phyloP scores from a whole-genome alignment of 2,329 filamentous ascomycete genomes.

The Penicillium sp. region DNA sequence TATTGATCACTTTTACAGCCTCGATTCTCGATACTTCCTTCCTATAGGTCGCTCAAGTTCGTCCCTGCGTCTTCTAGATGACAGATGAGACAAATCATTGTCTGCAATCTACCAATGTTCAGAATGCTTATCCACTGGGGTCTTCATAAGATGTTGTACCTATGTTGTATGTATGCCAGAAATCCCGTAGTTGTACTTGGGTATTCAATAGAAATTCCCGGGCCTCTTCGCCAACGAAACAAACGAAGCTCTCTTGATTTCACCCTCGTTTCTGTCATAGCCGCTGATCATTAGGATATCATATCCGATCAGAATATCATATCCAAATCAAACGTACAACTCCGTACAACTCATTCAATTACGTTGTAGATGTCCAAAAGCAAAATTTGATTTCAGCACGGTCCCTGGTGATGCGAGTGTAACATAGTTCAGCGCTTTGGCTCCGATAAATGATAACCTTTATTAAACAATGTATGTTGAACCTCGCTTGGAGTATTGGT shows the following conservation, averaged over 20 bases:
- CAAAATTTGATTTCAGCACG: neutral
- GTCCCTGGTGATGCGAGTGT: neutral
- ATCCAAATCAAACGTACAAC: no score
- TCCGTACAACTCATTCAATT: no score
- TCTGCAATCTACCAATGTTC: slow-evolving; percentile 1
- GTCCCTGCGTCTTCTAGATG: slow-evolving; percentile 9
- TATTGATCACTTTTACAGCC: slow-evolving; percentile 7
- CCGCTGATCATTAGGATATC: neutral
- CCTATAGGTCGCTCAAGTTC: neutral
- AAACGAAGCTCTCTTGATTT: neutral
- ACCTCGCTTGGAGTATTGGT: neutral
- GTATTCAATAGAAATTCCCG: neutral
- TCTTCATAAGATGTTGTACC: neutral
- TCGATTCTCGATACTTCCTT: neutral
- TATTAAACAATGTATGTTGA: slow-evolving; percentile 1
- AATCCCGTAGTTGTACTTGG: no score
- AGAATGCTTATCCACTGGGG: neutral
- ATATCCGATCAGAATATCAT: neutral
- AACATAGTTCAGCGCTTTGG: neutral
- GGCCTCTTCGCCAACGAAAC: neutral
- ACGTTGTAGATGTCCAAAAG: neutral
- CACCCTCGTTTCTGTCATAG: neutral
- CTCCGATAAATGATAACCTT: neutral
- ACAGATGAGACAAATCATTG: slow-evolving; percentile 9
- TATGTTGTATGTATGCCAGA: neutral